Evolutionary conservation across 257 asterid genomes (phyloP), one percentile per base, ranked within the genome.

Genomic region (Osmanthus fragrans): DNA sequence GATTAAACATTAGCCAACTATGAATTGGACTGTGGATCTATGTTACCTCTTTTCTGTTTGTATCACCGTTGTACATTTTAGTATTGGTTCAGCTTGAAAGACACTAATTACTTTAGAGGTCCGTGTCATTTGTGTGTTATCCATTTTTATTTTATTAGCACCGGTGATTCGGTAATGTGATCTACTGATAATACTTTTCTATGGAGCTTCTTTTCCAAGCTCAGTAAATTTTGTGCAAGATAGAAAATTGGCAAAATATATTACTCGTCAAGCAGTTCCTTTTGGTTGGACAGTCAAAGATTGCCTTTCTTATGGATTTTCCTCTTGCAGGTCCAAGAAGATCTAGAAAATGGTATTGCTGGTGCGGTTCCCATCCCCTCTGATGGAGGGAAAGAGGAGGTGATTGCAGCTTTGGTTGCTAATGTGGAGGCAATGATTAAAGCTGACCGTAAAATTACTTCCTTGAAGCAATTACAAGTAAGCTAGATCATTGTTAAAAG

Each of bases 401-500:
- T 92, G 25, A 89, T 90, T 82, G 94, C 88, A 37, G 97, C 98
- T 77, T 72, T 94, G 85, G 96, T 94, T 9, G 77, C 97, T 71
- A 96, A 96, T 70, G 98, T 94, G 69, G 91, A 81, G 77, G 95
- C 96, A 11, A 96, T 96, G 99, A 96, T 94, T 75, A 87, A 90
- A 88, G 96, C 98, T 51, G 99, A 96, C 88, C 81, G 98, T 77
- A 96, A 96, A 86, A 89, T 96, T 83, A 94, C 97, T 76, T 85
- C 99, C 79, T 85, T 96, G 84, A 96, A 96, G 81, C 91, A 96
- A 82, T 84, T 96, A 80, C 99, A 96, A 87, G 99, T 92, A 79
- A 80, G 88, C 30, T 69, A 30, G 73, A 51, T 10, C 37, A 49
- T 27, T 30, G 30, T 34, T 7, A 19, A 42, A 32, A 3, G 34